Evolutionary conservation across 2,329 filamentous ascomycete genomes (phyloP).

Genomic region (Penicillium polonicum): DNA sequence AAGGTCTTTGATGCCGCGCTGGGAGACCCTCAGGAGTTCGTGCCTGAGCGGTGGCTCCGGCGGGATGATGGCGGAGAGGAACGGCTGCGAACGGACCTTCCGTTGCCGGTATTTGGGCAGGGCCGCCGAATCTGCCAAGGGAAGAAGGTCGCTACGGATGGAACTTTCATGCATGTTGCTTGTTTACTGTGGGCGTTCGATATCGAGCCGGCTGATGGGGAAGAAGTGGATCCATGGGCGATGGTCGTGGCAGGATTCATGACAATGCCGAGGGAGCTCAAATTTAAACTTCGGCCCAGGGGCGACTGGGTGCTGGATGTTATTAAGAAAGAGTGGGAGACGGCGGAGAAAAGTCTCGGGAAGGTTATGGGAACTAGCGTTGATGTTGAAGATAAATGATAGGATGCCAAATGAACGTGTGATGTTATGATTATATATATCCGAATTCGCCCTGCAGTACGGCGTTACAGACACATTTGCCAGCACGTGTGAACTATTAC

Average conservation of each 20-base stretch:
- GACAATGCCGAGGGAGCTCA: constrained; percentile 21
- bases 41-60: constrained; percentile 23
- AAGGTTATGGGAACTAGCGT: constrained; percentile 16
- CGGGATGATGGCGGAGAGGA: background rate
- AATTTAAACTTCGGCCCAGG: constrained; percentile 21
- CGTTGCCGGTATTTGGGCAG: constrained; percentile 24
- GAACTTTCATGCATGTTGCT: constrained; percentile 24
- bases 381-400: constrained; percentile 18
- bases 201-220: constrained; percentile 13
- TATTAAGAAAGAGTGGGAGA: constrained; percentile 19
- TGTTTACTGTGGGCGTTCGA: constrained; percentile 27
- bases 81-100: constrained; percentile 19
- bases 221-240: constrained; percentile 21
- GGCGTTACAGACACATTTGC: background rate
- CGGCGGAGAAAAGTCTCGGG: constrained; percentile 16
- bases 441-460: too few species aligned
- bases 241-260: constrained; percentile 28
- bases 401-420: background rate
- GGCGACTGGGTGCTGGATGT: constrained; percentile 17
- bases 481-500: background rate
- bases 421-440: background rate
- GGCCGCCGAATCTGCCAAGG: constrained; percentile 25
- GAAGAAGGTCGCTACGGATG: constrained; percentile 23
- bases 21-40: constrained; percentile 19
- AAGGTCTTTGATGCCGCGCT: constrained; percentile 33